Evolutionary conservation across 2,329 filamentous ascomycete species (phyloP).

Genomic region (Conoideocrella luteorostrata): DNA sequence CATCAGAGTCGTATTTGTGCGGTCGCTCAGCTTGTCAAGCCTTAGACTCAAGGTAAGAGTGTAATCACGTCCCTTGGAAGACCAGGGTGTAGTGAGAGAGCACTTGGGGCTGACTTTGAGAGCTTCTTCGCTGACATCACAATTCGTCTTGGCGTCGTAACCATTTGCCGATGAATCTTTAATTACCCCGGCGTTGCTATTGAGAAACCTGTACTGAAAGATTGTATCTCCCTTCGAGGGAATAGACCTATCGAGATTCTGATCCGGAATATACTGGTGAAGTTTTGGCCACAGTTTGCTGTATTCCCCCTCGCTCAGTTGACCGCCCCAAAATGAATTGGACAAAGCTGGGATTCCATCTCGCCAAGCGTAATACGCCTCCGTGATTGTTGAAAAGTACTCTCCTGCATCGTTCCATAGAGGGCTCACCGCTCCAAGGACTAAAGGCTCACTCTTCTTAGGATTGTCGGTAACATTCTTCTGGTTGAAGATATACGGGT

Average conservation of each 20-base stretch:
- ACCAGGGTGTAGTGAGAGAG: slow-evolving; percentile 37
- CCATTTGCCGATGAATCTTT: slow-evolving; percentile 9
- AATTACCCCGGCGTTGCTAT: background rate
- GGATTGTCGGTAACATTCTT: slow-evolving; percentile 14
- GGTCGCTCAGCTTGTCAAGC: slow-evolving; percentile 19
- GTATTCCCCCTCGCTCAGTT: background rate
- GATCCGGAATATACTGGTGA: slow-evolving; percentile 12
- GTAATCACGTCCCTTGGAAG: slow-evolving; percentile 50
- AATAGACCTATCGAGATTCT: slow-evolving; percentile 15
- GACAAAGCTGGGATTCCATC: slow-evolving; percentile 13
- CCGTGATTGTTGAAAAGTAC: slow-evolving; percentile 8
- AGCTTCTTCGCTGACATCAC: slow-evolving; percentile 20
- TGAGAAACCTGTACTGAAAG: slow-evolving; percentile 7
- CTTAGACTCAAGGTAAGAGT: slow-evolving; percentile 35
- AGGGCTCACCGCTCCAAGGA: slow-evolving; percentile 11
- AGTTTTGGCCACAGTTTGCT: slow-evolving; percentile 5
- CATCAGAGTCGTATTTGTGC: slow-evolving; percentile 32
- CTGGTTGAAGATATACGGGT: slow-evolving; percentile 11
- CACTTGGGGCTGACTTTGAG: slow-evolving; percentile 30
- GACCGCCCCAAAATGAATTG: slow-evolving; percentile 13
- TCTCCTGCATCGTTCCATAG: slow-evolving; percentile 16
- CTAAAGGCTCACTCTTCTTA: slow-evolving; percentile 5
- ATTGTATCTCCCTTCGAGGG: slow-evolving; percentile 11
- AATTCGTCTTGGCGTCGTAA: slow-evolving; percentile 27
- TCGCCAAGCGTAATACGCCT: slow-evolving; percentile 13